phyloP scores from a whole-genome alignment of 164 flowering plant genomes.

The Echeveria elegans region DNA sequence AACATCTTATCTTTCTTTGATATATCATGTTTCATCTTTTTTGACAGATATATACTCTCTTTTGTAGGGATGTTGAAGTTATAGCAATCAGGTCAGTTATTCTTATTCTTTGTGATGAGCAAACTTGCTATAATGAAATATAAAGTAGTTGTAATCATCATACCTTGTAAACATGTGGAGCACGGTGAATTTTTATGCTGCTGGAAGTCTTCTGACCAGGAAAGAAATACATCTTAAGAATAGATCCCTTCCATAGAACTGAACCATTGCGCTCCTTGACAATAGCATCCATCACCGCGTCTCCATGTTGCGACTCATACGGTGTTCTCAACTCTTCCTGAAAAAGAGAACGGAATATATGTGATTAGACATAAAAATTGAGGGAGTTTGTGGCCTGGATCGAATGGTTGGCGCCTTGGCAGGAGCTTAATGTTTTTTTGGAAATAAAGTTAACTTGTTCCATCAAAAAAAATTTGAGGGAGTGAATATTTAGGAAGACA shows the following conservation, averaged over 20 bases:
- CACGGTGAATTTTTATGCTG: conserved; percentile 77
- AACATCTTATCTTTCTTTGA: background rate
- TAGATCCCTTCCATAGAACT: conserved; percentile 84
- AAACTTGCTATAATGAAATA: background rate
- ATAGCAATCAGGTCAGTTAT: background rate
- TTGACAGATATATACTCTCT: background rate
- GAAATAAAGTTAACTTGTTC: too few species aligned
- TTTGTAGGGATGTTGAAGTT: background rate
- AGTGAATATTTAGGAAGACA: too few species aligned
- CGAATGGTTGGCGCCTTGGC: too few species aligned
- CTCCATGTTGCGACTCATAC: conserved; percentile 80
- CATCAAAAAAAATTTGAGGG: conserved; percentile 1
- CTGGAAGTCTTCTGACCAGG: conserved; percentile 95
- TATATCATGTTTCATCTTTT: background rate
- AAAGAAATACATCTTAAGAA: conserved; percentile 92
- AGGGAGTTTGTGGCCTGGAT: too few species aligned
- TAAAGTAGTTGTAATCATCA: background rate
- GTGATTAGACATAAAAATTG: too few species aligned
- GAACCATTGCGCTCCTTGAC: conserved; percentile 85
- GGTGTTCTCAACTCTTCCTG: conserved; percentile 85
- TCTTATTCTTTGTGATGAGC: background rate
- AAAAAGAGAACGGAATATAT: conserved; percentile 13
- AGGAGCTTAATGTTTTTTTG: too few species aligned
- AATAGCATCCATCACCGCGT: conserved; percentile 90
- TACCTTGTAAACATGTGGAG: conserved; percentile 93